Evolutionary conservation across 805 yeast genomes (phyloP), one percentile per base, ranked within the genome.

Genomic region (Nakazawaea laoshanensis): DNA sequence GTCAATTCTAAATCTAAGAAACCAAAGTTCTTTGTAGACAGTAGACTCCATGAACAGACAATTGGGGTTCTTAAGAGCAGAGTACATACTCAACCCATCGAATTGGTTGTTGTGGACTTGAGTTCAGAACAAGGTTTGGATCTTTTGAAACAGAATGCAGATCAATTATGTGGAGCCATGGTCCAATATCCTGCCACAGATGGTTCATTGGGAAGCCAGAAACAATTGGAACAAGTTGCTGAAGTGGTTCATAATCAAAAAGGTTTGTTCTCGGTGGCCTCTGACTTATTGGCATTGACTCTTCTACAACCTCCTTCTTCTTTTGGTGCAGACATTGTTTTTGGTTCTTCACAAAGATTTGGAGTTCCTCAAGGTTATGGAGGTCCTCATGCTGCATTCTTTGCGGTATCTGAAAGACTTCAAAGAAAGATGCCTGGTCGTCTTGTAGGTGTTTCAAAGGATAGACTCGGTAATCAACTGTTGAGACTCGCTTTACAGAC

Each of bases 281-380:
- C 96, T 15, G 98, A 92, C 56, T 65, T 89, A 41, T 64, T 92
- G 56, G 96, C 97, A 1, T 67, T 92, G 46, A 85, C 96, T 0
- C 54, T 92, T 26, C 59, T 89, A 39, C 76, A 79, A 46, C 83
- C 96, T 12, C 98, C 98, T 3, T 63, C 81, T 13, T 67, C 72
- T 25, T 84, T 82, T 48, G 87, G 86, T 35, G 97, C 97, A 27
- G 98, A 92, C 54, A 81, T 92, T 32, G 96, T 81, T 2, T 63
- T 92, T 28, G 98, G 98, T 30, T 75, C 87, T 7, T 71, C 96
- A 4, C 98, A 92, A 66, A 70, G 98, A 56, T 86, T 92, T 47
- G 98, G 98, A 49, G 96, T 89, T 24, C 97, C 98, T 35, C 73
- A 89, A 64, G 98, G 97, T 5, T 92, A 77, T 53, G 98, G 98